A percentile compares a stretch with the other conserved stretches of the same genome.
Conservation (phyloP, 148 eudicot genomes). For the Vaccinium vitisidaea region DNA sequence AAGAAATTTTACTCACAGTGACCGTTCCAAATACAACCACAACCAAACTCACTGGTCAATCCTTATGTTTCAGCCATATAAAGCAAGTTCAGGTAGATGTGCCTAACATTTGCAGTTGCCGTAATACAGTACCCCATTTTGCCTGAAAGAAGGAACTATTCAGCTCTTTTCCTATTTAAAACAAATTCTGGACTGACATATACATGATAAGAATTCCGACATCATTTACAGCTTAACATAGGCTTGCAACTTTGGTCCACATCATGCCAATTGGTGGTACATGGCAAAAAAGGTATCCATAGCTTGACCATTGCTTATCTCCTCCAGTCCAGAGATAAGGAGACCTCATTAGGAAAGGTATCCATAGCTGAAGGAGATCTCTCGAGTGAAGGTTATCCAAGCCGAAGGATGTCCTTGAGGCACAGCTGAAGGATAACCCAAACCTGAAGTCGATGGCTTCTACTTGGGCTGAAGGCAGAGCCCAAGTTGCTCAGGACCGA, state of each 20-base stretch:
- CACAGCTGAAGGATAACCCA: too few relatives aligned
- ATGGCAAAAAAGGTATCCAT: too few relatives aligned
- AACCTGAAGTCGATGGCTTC: too few relatives aligned
- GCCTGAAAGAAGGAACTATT: not conserved
- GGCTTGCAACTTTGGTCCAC: not conserved
- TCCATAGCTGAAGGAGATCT: too few relatives aligned
- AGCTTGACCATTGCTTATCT: too few relatives aligned
- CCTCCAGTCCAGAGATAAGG: too few relatives aligned
- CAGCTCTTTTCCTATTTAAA: not conserved
- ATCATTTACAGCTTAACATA: not conserved
- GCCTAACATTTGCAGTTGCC: not conserved
- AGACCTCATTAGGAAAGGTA: too few relatives aligned
- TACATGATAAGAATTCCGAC: not conserved
- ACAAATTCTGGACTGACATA: not conserved
- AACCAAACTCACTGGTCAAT: not conserved
- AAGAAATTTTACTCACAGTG: not conserved
- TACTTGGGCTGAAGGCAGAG: too few relatives aligned
- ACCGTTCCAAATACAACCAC: not conserved
- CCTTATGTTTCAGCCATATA: not conserved
- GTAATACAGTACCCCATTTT: not conserved
- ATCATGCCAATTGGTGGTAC: not conserved
- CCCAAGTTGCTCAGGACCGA: too few relatives aligned
- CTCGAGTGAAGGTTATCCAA: too few relatives aligned
- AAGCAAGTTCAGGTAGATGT: not conserved
- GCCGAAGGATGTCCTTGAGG: too few relatives aligned